phyloP scores from a whole-genome alignment of 2,329 filamentous ascomycete species.

The Sporothrix mexicana region DNA sequence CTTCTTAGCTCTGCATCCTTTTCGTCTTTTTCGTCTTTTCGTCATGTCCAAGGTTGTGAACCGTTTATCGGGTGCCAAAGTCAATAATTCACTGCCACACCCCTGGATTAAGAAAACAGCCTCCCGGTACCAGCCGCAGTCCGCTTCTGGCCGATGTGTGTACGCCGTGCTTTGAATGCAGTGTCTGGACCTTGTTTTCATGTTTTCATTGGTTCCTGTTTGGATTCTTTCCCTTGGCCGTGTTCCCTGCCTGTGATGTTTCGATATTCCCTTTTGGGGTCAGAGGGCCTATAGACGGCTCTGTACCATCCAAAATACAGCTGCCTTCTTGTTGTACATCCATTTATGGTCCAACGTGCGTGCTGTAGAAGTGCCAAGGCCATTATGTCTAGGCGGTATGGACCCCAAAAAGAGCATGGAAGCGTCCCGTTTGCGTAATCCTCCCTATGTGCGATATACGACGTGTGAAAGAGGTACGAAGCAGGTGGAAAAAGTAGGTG shows the following conservation, averaged over 20 bases:
- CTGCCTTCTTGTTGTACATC: neutral
- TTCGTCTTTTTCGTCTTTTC: no score
- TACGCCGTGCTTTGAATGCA: no score
- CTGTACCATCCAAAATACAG: neutral
- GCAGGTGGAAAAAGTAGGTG: no score
- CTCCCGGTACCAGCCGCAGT: conserved; percentile 6
- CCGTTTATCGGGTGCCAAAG: no score
- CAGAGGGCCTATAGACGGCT: neutral
- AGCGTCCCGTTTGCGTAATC: neutral
- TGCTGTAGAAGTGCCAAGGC: neutral
- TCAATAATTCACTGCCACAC: neutral
- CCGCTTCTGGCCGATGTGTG: neutral
- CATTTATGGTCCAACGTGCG: neutral
- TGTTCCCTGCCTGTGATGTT: neutral
- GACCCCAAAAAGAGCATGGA: neutral
- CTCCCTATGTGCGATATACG: no score
- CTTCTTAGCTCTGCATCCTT: neutral
- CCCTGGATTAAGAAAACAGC: neutral
- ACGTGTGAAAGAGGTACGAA: no score
- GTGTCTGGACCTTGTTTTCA: no score
- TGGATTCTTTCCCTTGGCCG: neutral
- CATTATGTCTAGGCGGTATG: neutral
- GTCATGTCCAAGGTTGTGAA: no score
- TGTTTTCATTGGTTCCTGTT: neutral
- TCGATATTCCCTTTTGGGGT: neutral